Percentiles rank a stretch among this genome's conserved stretches.
These are phyloP conservation scores for Fusarium sambucinum DNA, from an alignment of 2,329 filamentous ascomycete genomes.

Conservation along the genomic window DNA sequence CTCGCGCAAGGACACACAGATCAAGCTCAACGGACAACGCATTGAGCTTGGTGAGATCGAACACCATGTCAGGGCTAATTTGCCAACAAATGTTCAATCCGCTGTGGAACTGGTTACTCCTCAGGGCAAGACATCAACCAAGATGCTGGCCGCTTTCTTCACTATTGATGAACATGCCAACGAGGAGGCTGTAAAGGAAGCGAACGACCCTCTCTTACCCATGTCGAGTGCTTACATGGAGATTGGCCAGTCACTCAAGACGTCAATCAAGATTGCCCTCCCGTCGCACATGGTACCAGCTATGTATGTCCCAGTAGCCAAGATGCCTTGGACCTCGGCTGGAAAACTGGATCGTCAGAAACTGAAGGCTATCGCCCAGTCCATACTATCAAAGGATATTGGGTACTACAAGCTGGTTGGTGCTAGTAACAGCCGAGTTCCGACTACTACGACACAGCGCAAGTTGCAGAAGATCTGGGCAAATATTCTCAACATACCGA, in stretches of 20 bases:
- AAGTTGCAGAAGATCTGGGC: conserved; percentile 47
- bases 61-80: conserved; percentile 55
- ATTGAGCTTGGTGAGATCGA: conserved; percentile 64
- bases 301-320: conserved; percentile 55
- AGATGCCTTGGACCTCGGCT: conserved; percentile 57
- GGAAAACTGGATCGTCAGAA: conserved; percentile 60
- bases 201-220: conserved; percentile 3
- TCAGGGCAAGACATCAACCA: conserved; percentile 37
- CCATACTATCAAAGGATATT: conserved; percentile 18
- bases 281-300: conserved; percentile 58
- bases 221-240: conserved; percentile 20
- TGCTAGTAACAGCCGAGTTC: conserved; percentile 46
- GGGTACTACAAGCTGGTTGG: conserved; percentile 32
- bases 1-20: conserved; percentile 68
- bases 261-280: conserved; percentile 6
- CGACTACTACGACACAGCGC: conserved; percentile 53
- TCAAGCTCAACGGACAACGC: conserved; percentile 70
- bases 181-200: background rate
- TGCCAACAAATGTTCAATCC: conserved; percentile 57
- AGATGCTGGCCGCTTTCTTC: conserved; percentile 40
- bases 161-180: background rate
- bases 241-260: conserved; percentile 28
- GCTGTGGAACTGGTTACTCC: conserved; percentile 62
- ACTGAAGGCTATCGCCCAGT: conserved; percentile 41
- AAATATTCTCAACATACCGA: background rate